Evolutionary conservation across 2,329 filamentous ascomycete genomes (phyloP).

Genomic region (Pseudogymnoascus sp.): DNA sequence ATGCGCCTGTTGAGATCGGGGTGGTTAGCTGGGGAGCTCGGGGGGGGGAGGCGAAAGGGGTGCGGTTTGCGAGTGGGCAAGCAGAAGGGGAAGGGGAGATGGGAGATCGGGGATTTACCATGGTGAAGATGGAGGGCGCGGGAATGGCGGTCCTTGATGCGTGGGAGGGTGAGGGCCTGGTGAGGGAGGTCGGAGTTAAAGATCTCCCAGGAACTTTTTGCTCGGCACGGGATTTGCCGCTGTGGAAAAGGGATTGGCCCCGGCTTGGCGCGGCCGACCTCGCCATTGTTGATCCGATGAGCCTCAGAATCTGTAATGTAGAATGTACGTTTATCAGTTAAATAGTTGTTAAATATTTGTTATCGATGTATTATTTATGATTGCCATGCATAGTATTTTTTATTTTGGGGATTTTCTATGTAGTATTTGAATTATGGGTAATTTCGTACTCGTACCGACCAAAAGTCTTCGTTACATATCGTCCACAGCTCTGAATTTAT

Average conservation of each 20-base stretch:
- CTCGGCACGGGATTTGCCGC: slow-evolving; percentile 10
- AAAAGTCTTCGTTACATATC: background rate
- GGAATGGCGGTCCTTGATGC: slow-evolving; percentile 4
- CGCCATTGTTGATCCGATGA: background rate
- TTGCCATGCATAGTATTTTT: background rate
- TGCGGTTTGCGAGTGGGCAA: background rate
- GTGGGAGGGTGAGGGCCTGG: background rate
- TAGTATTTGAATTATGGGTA: background rate
- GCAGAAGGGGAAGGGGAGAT: background rate
- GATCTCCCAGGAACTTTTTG: slow-evolving; percentile 9
- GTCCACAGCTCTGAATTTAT: background rate
- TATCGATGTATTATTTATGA: background rate
- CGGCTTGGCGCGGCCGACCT: slow-evolving; percentile 5
- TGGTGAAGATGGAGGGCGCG: background rate
- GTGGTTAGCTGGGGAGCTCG: background rate
- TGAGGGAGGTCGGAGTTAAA: background rate
- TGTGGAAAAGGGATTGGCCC: background rate
- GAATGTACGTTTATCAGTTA: too few relatives aligned
- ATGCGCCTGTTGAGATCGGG: slow-evolving; percentile 57
- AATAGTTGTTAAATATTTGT: background rate
- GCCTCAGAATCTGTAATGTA: background rate
- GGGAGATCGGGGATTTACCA: background rate
- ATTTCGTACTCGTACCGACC: background rate
- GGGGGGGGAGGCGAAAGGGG: background rate
- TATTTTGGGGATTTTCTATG: background rate